phyloP scores from a whole-genome alignment of 805 yeast genomes.

The Hyphopichia homilentoma region DNA sequence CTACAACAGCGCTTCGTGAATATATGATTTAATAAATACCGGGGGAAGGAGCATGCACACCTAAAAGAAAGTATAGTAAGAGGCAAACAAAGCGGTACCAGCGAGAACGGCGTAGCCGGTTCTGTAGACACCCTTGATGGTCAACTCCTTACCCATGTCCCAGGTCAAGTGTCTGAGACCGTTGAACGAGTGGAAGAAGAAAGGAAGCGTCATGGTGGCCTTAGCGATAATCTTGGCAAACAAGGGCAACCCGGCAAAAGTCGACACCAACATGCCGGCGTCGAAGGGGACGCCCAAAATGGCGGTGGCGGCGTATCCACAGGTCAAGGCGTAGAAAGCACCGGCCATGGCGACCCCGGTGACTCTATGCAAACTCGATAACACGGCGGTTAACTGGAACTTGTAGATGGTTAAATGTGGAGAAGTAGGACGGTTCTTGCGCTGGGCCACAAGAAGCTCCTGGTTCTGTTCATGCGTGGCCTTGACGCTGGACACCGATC shows the following conservation, averaged over 20 bases:
- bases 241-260: constrained; percentile 62
- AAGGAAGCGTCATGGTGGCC: constrained; percentile 72
- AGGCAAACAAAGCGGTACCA: constrained; percentile 53
- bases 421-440: constrained; percentile 83
- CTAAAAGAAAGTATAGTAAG: constrained; percentile 51
- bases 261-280: constrained; percentile 47
- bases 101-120: constrained; percentile 87
- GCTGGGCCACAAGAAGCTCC: constrained; percentile 70
- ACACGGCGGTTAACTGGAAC: constrained; percentile 81
- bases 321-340: constrained; percentile 73
- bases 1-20: too few species aligned
- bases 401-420: constrained; percentile 89
- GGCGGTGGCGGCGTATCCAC: constrained; percentile 69
- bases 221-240: constrained; percentile 61
- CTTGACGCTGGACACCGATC: constrained; percentile 30
- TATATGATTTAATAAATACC: too few species aligned
- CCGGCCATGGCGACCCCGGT: constrained; percentile 81
- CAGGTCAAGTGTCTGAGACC: constrained; percentile 92
- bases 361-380: constrained; percentile 83
- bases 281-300: constrained; percentile 54
- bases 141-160: constrained; percentile 83
- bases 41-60: too few species aligned
- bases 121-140: constrained; percentile 83
- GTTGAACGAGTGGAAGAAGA: constrained; percentile 80
- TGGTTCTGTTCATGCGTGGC: constrained; percentile 64